Evolutionary conservation across 2,329 filamentous ascomycete species (phyloP).

Genomic region (Phyllosticta capitalensis): DNA sequence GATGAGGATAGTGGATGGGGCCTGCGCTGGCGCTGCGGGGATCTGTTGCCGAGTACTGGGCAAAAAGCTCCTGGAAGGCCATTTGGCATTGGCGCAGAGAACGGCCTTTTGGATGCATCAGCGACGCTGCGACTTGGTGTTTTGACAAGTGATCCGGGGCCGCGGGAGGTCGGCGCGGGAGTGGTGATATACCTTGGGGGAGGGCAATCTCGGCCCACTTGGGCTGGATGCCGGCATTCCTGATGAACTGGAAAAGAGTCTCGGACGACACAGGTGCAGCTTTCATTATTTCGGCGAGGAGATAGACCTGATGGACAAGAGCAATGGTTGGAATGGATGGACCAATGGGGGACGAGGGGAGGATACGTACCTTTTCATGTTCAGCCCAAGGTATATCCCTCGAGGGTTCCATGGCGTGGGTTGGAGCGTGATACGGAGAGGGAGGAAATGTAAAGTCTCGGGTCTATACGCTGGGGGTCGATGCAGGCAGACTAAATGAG

Average conservation of each 20-base stretch:
- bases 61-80: constrained; percentile 24
- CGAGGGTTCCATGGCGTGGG: constrained; percentile 32
- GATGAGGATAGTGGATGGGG: constrained; percentile 16
- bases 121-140: constrained; percentile 2
- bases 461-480: constrained; percentile 12
- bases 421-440: constrained; percentile 17
- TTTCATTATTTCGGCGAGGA: constrained; percentile 46
- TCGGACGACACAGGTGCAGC: constrained; percentile 34
- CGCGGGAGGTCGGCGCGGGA: not conserved
- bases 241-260: constrained; percentile 35
- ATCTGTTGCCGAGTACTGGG: constrained; percentile 16
- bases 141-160: not conserved
- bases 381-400: constrained; percentile 36
- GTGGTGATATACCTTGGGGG: constrained; percentile 36
- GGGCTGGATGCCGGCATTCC: constrained; percentile 34
- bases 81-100: constrained; percentile 28
- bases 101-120: constrained; percentile 19
- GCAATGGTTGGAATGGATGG: not conserved
- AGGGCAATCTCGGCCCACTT: constrained; percentile 41
- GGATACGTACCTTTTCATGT: constrained; percentile 36
- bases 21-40: constrained; percentile 8
- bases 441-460: constrained; percentile 19
- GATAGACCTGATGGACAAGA: constrained; percentile 21
- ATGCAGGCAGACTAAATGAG: constrained; percentile 28
- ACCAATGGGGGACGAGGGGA: constrained; percentile 6